Conservation (phyloP, 805 yeast genomes). For the Cyberlindnera sargentensis region DNA sequence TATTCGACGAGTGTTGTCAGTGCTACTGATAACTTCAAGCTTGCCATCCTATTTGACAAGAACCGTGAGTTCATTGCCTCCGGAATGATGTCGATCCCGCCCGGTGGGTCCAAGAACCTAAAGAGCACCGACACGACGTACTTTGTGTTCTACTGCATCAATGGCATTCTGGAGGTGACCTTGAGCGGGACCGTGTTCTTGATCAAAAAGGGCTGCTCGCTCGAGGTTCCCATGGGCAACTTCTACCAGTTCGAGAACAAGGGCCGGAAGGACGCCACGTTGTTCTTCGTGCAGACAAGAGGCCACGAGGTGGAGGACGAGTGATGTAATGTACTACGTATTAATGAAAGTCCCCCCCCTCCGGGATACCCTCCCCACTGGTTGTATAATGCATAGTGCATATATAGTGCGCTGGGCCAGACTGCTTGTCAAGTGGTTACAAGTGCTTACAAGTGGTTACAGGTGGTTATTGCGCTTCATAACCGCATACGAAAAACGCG, state of each 20-base stretch:
- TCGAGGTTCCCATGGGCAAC: slow-evolving; percentile 76
- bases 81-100: slow-evolving; percentile 64
- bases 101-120: slow-evolving; percentile 51
- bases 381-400: too few species aligned
- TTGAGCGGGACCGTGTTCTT: slow-evolving; percentile 52
- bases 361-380: too few species aligned
- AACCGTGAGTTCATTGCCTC: slow-evolving; percentile 61
- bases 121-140: slow-evolving; percentile 55
- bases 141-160: slow-evolving; percentile 67
- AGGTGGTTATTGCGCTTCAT: too few species aligned
- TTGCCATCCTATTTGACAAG: slow-evolving; percentile 59
- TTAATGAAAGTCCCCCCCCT: too few species aligned
- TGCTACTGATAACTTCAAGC: slow-evolving; percentile 46
- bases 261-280: slow-evolving; percentile 47
- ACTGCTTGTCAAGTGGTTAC: too few species aligned
- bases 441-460: too few species aligned
- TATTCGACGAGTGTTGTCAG: slow-evolving; percentile 34
- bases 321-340: slow-evolving; percentile 2
- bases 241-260: slow-evolving; percentile 61
- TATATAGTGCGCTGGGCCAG: too few species aligned
- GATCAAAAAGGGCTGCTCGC: slow-evolving; percentile 66
- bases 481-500: too few species aligned
- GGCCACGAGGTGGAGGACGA: slow-evolving; percentile 18
- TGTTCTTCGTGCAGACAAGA: slow-evolving; percentile 70
- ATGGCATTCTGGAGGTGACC: slow-evolving; percentile 65